A percentile compares a stretch with the other conserved stretches of the same genome.
Evolutionary conservation across 2,329 filamentous ascomycete species (phyloP).

Genomic region (Colletotrichum agaves): DNA sequence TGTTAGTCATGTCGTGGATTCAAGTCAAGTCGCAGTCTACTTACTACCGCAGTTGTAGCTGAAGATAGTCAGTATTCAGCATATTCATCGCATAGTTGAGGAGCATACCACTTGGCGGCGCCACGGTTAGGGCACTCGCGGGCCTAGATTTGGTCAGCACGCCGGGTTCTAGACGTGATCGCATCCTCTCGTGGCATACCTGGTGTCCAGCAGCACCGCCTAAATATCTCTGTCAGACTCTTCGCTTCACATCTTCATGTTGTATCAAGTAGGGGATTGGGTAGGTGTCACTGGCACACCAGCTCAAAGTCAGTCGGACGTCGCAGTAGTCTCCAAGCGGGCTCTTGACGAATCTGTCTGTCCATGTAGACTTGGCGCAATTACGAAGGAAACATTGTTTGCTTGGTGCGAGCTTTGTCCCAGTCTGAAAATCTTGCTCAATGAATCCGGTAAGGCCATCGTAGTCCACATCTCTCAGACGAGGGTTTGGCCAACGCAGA

Average conservation of each 20-base stretch:
- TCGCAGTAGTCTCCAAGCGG: conserved; percentile 27
- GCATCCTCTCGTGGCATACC: conserved; percentile 33
- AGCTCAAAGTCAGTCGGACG: conserved; percentile 31
- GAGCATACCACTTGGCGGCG: conserved; percentile 80
- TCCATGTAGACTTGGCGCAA: neutral
- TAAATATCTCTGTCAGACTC: conserved; percentile 36
- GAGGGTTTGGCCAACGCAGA: neutral
- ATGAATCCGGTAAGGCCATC: neutral
- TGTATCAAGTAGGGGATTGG: conserved; percentile 11
- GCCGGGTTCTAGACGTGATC: neutral
- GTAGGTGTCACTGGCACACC: conserved; percentile 32
- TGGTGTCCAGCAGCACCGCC: conserved; percentile 44
- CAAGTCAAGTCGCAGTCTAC: conserved; percentile 46
- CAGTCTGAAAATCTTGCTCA: neutral
- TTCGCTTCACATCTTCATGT: conserved; percentile 20
- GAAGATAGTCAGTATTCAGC: conserved; percentile 40
- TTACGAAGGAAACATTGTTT: neutral
- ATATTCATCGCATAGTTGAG: neutral
- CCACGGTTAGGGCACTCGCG: conserved; percentile 89
- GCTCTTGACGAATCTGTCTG: conserved; percentile 23
- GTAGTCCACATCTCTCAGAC: neutral
- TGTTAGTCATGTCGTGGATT: conserved; percentile 39
- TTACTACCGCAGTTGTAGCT: conserved; percentile 86
- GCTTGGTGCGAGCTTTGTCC: neutral
- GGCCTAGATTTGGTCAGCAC: conserved; percentile 64